Conservation (phyloP, 2,329 filamentous ascomycete species). For the Trichoderma cornu-damae region DNA sequence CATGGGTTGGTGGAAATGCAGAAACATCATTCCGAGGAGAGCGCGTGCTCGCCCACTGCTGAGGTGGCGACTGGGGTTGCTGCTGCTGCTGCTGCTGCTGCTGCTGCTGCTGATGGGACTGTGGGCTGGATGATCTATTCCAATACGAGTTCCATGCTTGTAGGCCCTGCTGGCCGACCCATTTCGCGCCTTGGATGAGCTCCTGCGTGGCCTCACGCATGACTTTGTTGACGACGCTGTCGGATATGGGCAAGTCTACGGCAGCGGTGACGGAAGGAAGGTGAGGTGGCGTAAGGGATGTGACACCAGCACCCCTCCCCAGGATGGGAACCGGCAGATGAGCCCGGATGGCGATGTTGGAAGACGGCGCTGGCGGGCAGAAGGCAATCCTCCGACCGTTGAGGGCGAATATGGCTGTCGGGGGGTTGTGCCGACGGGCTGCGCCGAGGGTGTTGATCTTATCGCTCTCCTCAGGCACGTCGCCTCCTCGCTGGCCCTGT, state of each 20-base stretch:
- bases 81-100: conserved; percentile 33
- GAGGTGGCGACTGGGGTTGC: conserved; percentile 42
- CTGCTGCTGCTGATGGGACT: conserved; percentile 35
- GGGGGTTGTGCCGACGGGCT: conserved; percentile 41
- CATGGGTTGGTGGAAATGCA: conserved; percentile 73
- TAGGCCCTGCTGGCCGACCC: conserved; percentile 70
- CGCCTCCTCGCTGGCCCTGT: conserved; percentile 44
- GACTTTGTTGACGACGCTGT: conserved; percentile 69
- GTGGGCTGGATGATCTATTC: conserved; percentile 50
- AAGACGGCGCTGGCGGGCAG: conserved; percentile 66
- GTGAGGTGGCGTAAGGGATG: conserved; percentile 18
- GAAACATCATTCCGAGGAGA: conserved; percentile 42
- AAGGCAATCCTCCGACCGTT: conserved; percentile 73
- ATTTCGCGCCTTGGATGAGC: conserved; percentile 66
- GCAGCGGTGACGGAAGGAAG: conserved; percentile 51
- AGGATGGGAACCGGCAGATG: conserved; percentile 52
- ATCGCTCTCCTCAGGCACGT: conserved; percentile 44
- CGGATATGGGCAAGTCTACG: conserved; percentile 66
- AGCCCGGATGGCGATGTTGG: conserved; percentile 64
- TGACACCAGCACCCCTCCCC: conserved; percentile 48
- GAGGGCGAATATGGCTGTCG: conserved; percentile 63
- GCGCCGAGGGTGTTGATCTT: conserved; percentile 34
- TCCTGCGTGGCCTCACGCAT: conserved; percentile 77
- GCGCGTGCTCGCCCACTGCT: conserved; percentile 44
- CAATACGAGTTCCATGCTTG: conserved; percentile 79